Percentiles rank a stretch among this genome's conserved stretches.
phyloP scores from a whole-genome alignment of 352 stramenopile genomes.

The Phytophthora megakarya region DNA sequence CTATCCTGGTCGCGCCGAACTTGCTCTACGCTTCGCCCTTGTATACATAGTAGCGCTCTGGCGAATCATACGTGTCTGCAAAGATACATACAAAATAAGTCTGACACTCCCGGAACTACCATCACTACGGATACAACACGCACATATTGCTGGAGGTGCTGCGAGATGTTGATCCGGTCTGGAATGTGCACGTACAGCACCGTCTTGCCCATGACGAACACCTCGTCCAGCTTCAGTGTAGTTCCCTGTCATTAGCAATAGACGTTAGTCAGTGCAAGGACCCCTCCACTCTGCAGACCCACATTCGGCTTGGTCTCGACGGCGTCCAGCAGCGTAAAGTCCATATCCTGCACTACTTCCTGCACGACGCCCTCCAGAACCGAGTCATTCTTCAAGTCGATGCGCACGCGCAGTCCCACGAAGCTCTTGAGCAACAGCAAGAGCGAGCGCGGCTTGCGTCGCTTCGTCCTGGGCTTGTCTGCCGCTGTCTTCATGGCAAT shows the following conservation, averaged over 20 bases:
- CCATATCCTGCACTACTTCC: slow-evolving; percentile 87
- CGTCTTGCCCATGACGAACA: slow-evolving; percentile 89
- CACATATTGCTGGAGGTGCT: slow-evolving; percentile 83
- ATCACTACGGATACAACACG: slow-evolving; percentile 2
- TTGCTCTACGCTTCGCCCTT: slow-evolving; percentile 61
- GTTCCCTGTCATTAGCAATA: slow-evolving; percentile 47
- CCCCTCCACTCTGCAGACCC: background rate
- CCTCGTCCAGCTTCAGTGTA: slow-evolving; percentile 70
- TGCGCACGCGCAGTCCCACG: slow-evolving; percentile 74
- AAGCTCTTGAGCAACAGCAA: slow-evolving; percentile 87
- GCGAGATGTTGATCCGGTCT: slow-evolving; percentile 82
- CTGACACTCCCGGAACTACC: background rate
- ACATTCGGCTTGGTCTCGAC: slow-evolving; percentile 79
- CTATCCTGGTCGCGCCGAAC: slow-evolving; percentile 1
- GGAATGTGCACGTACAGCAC: slow-evolving; percentile 89
- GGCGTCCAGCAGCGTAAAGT: slow-evolving; percentile 81
- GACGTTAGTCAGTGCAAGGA: background rate
- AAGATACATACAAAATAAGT: background rate
- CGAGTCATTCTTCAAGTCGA: slow-evolving; percentile 87
- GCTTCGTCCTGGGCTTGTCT: slow-evolving; percentile 22
- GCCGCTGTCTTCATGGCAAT: slow-evolving; percentile 8
- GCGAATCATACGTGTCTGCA: slow-evolving; percentile 75
- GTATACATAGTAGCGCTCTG: slow-evolving; percentile 87
- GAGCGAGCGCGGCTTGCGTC: slow-evolving; percentile 58
- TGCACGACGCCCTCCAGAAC: slow-evolving; percentile 79